Conservation (phyloP, 139 green algal species). For the Pedinophyceae sp. region DNA sequence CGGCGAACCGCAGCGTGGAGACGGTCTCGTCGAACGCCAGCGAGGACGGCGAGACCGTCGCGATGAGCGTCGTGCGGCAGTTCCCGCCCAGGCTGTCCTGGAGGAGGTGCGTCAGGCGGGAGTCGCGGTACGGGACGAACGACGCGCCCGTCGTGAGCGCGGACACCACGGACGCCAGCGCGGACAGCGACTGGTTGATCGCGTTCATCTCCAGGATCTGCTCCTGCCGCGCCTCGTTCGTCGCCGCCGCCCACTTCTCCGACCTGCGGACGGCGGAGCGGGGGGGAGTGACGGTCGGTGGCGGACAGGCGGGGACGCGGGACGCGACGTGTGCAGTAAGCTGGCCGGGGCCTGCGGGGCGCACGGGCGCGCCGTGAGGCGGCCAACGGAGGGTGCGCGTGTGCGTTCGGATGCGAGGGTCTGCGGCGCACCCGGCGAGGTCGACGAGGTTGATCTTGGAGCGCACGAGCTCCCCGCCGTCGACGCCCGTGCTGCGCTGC, state of each 20-base stretch:
- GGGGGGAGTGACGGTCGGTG: no score
- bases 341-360: no score
- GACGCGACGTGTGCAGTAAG: no score
- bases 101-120: constrained; percentile 6
- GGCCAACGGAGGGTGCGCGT: no score
- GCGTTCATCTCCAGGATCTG: constrained; percentile 25
- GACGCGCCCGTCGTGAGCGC: constrained; percentile 20
- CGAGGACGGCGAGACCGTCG: constrained; percentile 1
- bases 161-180: constrained; percentile 36
- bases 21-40: constrained; percentile 6
- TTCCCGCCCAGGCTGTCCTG: constrained; percentile 10
- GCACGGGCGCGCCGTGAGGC: no score
- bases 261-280: no score
- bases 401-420: constrained; percentile 1
- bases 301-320: no score
- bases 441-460: constrained; percentile 32
- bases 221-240: constrained; percentile 4
- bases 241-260: no score
- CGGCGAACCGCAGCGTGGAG: constrained; percentile 8
- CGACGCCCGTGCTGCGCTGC: constrained; percentile 16
- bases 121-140: constrained; percentile 35
- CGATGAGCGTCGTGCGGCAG: constrained; percentile 8
- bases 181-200: constrained; percentile 41
- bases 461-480: background rate
- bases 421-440: constrained; percentile 14